Evolutionary conservation across 2,329 filamentous ascomycete species (phyloP).

Genomic region (Trichoderma sp.): DNA sequence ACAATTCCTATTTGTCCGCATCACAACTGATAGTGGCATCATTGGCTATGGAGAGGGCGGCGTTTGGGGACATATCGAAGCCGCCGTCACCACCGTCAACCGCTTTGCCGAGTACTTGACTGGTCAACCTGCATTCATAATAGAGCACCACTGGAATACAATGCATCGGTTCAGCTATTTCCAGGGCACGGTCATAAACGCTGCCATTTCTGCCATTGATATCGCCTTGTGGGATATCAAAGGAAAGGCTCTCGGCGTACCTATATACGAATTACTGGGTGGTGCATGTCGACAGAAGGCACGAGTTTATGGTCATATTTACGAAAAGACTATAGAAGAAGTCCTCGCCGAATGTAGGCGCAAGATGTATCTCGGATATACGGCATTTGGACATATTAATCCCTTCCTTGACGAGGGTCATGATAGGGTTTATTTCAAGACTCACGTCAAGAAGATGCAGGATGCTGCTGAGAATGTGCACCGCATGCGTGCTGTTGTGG

Average conservation of each 20-base stretch:
- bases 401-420: neutral
- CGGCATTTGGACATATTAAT: neutral
- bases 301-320: too few species aligned
- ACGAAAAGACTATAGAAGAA: too few species aligned
- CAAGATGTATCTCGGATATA: neutral
- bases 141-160: neutral
- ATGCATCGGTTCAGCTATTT: neutral
- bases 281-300: neutral
- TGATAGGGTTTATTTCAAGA: neutral
- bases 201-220: neutral
- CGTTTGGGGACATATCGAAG: neutral
- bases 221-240: neutral
- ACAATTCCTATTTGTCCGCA: neutral
- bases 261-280: neutral
- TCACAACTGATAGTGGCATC: neutral
- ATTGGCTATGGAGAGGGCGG: neutral
- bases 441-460: neutral
- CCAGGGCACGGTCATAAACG: neutral
- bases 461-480: neutral
- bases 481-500: neutral
- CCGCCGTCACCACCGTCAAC: too few species aligned
- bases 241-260: neutral
- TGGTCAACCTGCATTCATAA: neutral
- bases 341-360: too few species aligned
- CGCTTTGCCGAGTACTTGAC: neutral